These are phyloP conservation scores for Diutina rugosa DNA, from an alignment of 1,139 yeast species.

Conservation along the genomic window DNA sequence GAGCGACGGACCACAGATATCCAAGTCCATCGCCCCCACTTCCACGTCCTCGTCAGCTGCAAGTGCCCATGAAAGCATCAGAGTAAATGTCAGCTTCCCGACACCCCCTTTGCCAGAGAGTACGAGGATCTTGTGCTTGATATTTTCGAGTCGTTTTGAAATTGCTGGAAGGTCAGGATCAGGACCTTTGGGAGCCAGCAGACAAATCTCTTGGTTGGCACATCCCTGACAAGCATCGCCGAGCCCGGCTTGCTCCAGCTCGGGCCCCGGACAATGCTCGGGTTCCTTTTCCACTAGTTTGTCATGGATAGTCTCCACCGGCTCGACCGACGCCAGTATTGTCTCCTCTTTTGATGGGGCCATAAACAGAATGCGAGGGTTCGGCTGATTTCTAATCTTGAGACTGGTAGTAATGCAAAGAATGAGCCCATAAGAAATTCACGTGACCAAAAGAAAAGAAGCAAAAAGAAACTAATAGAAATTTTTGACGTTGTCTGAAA, in stretches of 20 bases:
- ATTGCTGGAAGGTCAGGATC: conserved; percentile 89
- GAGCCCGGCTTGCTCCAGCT: conserved; percentile 83
- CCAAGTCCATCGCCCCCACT: conserved; percentile 94
- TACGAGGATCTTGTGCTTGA: conserved; percentile 75
- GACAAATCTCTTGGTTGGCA: conserved; percentile 85
- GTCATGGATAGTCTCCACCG: background rate
- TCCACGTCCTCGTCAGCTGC: conserved; percentile 82
- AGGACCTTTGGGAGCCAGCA: conserved; percentile 84
- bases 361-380: background rate
- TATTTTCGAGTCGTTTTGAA: conserved; percentile 47
- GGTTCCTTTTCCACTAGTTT: conserved; percentile 52
- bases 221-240: conserved; percentile 93
- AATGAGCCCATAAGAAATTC: background rate
- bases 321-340: background rate
- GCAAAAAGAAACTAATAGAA: no score
- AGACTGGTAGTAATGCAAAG: background rate
- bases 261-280: conserved; percentile 98
- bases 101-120: conserved; percentile 97
- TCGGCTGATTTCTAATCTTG: background rate
- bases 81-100: conserved; percentile 91
- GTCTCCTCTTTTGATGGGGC: background rate
- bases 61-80: conserved; percentile 91
- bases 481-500: background rate
- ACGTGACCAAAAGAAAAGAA: background rate
- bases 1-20: conserved; percentile 94